A percentile compares a stretch with the other conserved stretches of the same genome.
These are phyloP conservation scores for Serendipita sp. DNA, from an alignment of 768 basidiomycete species.

Conservation along the genomic window DNA sequence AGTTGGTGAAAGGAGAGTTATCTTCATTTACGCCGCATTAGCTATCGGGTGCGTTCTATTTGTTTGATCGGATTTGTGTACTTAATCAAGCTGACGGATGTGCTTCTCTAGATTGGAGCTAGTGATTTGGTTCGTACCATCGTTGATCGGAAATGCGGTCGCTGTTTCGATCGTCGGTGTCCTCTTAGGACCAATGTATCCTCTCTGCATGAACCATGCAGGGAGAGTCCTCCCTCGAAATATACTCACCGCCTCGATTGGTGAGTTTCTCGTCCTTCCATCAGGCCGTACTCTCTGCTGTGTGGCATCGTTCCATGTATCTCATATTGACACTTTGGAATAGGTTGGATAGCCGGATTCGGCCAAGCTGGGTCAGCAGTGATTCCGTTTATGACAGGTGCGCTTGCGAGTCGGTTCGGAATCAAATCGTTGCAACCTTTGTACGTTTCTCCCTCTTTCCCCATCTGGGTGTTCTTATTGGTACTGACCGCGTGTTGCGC, in stretches of 20 bases:
- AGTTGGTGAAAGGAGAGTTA: slow-evolving; percentile 22
- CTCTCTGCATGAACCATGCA: slow-evolving; percentile 48
- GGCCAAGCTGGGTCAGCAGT: slow-evolving; percentile 50
- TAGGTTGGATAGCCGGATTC: slow-evolving; percentile 21
- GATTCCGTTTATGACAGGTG: slow-evolving; percentile 49
- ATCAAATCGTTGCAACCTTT: slow-evolving; percentile 46
- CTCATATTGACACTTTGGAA: not conserved
- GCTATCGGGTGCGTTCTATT: slow-evolving; percentile 21
- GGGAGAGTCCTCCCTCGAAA: slow-evolving; percentile 51
- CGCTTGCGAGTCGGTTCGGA: slow-evolving; percentile 43
- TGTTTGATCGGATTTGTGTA: not conserved
- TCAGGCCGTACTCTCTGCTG: not conserved
- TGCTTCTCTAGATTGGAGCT: slow-evolving; percentile 34
- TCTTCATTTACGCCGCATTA: slow-evolving; percentile 22
- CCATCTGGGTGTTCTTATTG: not conserved
- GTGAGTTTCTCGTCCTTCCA: slow-evolving; percentile 14
- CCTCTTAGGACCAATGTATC: slow-evolving; percentile 34
- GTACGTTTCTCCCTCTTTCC: slow-evolving; percentile 19
- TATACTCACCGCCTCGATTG: slow-evolving; percentile 41
- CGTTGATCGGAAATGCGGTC: slow-evolving; percentile 35
- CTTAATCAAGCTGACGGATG: not conserved
- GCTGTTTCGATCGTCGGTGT: slow-evolving; percentile 38
- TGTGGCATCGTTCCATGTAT: not conserved
- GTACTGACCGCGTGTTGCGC: too few species aligned
- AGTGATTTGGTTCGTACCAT: slow-evolving; percentile 52